phyloP scores from a whole-genome alignment of 345 rosid genomes.

The Gossypium anomalum region DNA sequence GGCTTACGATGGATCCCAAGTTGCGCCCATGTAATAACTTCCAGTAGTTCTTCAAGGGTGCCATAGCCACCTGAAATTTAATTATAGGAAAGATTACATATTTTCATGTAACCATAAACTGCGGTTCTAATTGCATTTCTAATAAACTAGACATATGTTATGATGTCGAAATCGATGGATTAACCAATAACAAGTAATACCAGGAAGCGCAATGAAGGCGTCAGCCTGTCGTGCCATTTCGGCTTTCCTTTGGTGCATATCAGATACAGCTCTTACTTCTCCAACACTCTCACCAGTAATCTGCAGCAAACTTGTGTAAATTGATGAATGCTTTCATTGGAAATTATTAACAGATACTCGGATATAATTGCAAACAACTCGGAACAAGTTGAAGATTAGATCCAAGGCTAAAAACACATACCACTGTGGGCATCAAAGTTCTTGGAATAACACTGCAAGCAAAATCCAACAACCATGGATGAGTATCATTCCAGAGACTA shows the following conservation, averaged over 20 bases:
- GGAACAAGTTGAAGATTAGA: neutral
- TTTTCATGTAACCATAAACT: neutral
- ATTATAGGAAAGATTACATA: neutral
- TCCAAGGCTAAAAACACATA: slow-evolving; percentile 20
- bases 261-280: slow-evolving; percentile 84
- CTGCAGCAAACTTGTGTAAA: slow-evolving; percentile 28
- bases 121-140: neutral
- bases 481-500: neutral
- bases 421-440: slow-evolving; percentile 84
- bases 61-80: slow-evolving; percentile 77
- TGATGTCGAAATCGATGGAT: neutral
- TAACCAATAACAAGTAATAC: slow-evolving; percentile 25
- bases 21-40: slow-evolving; percentile 98
- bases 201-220: slow-evolving; percentile 94
- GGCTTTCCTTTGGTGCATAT: slow-evolving; percentile 95
- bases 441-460: slow-evolving; percentile 88
- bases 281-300: slow-evolving; percentile 80
- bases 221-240: slow-evolving; percentile 97
- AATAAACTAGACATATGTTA: neutral
- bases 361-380: neutral
- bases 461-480: slow-evolving; percentile 15
- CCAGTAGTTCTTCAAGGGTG: slow-evolving; percentile 87
- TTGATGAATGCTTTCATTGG: neutral
- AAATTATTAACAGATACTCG: neutral
- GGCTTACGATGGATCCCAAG: slow-evolving; percentile 94